Evolutionary conservation across 2,329 filamentous ascomycete species (phyloP).

Genomic region (Ophiobolus disseminans): DNA sequence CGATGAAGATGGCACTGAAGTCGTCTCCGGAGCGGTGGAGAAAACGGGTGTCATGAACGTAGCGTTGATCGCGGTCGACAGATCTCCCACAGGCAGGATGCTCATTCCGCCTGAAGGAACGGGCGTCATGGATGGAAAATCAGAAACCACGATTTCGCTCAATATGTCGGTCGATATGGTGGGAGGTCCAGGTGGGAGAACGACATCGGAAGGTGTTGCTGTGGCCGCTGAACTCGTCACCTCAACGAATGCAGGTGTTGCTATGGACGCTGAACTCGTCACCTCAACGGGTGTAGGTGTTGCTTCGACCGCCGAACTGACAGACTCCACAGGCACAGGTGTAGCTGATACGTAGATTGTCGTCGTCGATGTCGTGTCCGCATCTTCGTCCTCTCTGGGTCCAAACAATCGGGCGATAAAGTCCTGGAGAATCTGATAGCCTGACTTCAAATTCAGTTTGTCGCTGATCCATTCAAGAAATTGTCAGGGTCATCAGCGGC

Average conservation of each 20-base stretch:
- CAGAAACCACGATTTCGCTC: neutral
- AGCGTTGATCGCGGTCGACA: slow-evolving; percentile 19
- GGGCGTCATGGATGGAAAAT: neutral
- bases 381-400: slow-evolving; percentile 2
- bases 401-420: slow-evolving; percentile 21
- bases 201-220: neutral
- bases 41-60: slow-evolving; percentile 6
- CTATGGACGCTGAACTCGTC: neutral
- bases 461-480: slow-evolving; percentile 12
- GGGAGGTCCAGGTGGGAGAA: slow-evolving; percentile 1
- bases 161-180: neutral
- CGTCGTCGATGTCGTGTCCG: neutral
- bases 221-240: neutral
- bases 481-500: slow-evolving; percentile 1
- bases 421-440: slow-evolving; percentile 20
- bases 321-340: too few species aligned
- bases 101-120: slow-evolving; percentile 5
- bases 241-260: slow-evolving; percentile 1
- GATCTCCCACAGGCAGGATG: slow-evolving; percentile 17
- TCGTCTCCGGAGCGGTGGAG: neutral
- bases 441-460: slow-evolving; percentile 12
- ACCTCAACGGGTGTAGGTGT: slow-evolving; percentile 2
- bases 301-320: too few species aligned
- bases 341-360: slow-evolving; percentile 6
- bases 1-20: slow-evolving; percentile 1